Evolutionary conservation across 345 rosid genomes (phyloP), one percentile per base, ranked within the genome.

Genomic region (Clarkia xantiana): DNA sequence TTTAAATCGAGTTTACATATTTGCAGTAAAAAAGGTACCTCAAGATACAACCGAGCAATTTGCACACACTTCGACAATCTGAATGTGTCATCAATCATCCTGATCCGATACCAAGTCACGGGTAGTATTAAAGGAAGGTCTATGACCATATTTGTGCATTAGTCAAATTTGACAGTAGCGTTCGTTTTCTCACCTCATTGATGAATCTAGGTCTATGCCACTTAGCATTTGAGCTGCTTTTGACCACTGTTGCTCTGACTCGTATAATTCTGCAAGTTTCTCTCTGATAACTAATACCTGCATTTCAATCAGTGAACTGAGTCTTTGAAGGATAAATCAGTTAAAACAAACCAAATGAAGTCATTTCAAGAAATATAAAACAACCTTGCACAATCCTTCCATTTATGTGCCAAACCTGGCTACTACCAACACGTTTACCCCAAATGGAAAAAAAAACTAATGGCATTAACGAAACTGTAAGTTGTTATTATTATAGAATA

Each of bases 221-320:
- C 98, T 86, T 40, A 91, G 85, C 94, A 91, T 91, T 73, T 91
- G 93, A 2, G 98, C 96, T 13, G 98, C 98, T 72, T 75, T 84
- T 22, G 98, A 86, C 96, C 98, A 84, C 45, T 84, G 79, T 60
- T 79, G 89, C 62, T 86, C 96, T 0, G 96, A 86, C 54, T 91
- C 98, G 52, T 81, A 91, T 54, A 81, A 71, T 56, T 75, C 93
- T 3, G 96, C 94, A 70, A 91, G 98, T 58, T 91, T 91, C 74
- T 91, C 98, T 67, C 98, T 71, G 49, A 84, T 81, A 60, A 86
- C 68, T 58, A 91, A 70, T 36, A 86, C 93, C 98, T 86, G 25
- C 20, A 54, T 46, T 25, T 38, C 52, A 45, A 42, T 51, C 18
- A n/a, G 14, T 45, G 38, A 13, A 40, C 40, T 48, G 8, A 29